Evolutionary conservation across 768 basidiomycete species (phyloP), one percentile per base, ranked within the genome.

Genomic region (Russula griseocarnosa): DNA sequence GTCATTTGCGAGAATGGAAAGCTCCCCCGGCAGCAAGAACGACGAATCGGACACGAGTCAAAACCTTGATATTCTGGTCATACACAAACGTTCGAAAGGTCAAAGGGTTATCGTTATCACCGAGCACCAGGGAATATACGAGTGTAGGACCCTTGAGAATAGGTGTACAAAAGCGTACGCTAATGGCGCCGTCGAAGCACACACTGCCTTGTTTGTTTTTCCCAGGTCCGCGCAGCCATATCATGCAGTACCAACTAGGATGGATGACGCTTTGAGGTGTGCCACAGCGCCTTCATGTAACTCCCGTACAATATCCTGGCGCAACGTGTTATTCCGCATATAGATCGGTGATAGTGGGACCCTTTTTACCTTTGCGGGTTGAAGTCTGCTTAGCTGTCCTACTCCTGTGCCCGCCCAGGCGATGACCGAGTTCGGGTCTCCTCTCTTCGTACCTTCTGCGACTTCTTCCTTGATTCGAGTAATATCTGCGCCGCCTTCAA

Each of bases 381-480:
- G 67, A 47, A 75, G 69, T 61, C 71, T 67, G 18, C 65, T 60
- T 49, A 73, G 63, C 11, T 68, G 67, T 22, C 73, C 76, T 9
- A 75, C 72, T 14, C 74, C 74, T 16, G 73, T 71, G 40, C 77
- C 77, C 20, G 76, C 72, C 75, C 75, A 77, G n/a, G 72, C 68
- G 20, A 75, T 67, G 32, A 69, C 55, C 9, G 73, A 68, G 36
- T 67, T 62, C 9, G 65, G 59, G 30, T 76, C 72, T 8, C 71
- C 70, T n/a, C 60, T 67, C 63, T 62, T 62, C 56, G 63, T 63
- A 18, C 72, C 73, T 54, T 70, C 69, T 59, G 68, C 66, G 20
- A 71, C 40, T 47, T 67, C 60, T 62, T 67, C 55, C 44, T 60
- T 62, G 10, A 60, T 49, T 36, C 51, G 54, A 32, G 54, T 5